Evolutionary conservation across 192 early-diverging fungal species (phyloP).

Genomic region (Coemansia sp.): DNA sequence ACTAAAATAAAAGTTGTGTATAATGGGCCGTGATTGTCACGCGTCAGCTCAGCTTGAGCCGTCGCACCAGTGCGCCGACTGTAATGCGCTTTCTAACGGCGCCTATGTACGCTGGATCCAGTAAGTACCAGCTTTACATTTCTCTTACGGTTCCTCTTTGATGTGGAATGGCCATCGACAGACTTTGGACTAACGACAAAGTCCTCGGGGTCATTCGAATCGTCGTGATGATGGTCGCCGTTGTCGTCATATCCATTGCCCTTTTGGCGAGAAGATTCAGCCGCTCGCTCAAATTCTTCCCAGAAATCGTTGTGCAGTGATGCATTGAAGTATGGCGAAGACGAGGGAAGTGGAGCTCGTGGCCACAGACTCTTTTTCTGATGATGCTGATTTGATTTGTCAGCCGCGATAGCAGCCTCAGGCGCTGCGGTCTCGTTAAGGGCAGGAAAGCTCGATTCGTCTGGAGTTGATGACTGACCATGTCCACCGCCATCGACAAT

Average conservation of each 20-base stretch:
- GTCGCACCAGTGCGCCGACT: too few species aligned
- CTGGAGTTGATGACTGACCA: conserved; percentile 7
- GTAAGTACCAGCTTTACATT: conserved; percentile 36
- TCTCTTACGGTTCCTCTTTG: conserved; percentile 24
- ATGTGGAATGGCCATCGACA: background rate
- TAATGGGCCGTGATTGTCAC: background rate
- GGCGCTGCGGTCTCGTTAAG: conserved; percentile 10
- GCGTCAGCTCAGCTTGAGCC: background rate
- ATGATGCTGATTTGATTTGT: background rate
- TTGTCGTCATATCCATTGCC: conserved; percentile 6
- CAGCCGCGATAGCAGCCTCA: background rate
- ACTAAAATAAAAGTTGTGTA: background rate
- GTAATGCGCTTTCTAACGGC: conserved; percentile 11
- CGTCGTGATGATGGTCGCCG: conserved; percentile 7
- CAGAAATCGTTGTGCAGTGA: conserved; percentile 21
- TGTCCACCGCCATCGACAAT: background rate
- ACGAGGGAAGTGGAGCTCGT: conserved; percentile 20
- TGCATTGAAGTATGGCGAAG: background rate
- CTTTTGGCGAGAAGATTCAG: conserved; percentile 5
- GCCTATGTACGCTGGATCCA: conserved; percentile 32
- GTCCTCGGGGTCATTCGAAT: conserved; percentile 22
- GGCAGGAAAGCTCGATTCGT: conserved; percentile 39
- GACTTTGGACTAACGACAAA: conserved; percentile 20
- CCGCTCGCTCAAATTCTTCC: conserved; percentile 46
- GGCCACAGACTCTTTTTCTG: conserved; percentile 30